These are phyloP conservation scores for Diplodia mutila DNA, from an alignment of 2,329 filamentous ascomycete genomes.

Conservation along the genomic window DNA sequence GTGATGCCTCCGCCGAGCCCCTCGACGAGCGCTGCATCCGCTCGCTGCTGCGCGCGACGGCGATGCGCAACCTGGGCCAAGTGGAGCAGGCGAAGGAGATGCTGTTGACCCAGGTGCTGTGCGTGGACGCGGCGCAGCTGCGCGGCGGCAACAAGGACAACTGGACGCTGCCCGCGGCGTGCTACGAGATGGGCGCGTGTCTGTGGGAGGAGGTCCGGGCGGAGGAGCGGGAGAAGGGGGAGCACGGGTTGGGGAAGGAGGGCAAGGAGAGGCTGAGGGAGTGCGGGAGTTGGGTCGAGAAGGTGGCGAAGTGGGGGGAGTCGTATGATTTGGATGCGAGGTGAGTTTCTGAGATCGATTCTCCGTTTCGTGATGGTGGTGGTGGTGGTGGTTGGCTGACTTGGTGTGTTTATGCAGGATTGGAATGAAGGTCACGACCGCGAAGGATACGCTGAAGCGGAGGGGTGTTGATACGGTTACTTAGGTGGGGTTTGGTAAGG, in stretches of 20 bases:
- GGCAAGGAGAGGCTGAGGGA: constrained; percentile 57
- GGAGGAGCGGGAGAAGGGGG: constrained; percentile 46
- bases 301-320: constrained; percentile 69
- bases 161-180: constrained; percentile 72
- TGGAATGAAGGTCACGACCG: constrained; percentile 73
- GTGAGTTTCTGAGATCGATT: constrained; percentile 35
- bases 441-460: constrained; percentile 63
- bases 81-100: constrained; percentile 67
- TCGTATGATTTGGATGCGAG: constrained; percentile 73
- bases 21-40: constrained; percentile 67
- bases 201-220: constrained; percentile 68
- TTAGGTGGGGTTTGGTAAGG: neutral
- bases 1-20: neutral
- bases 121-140: constrained; percentile 57
- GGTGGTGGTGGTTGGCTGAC: neutral
- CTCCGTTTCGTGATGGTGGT: constrained; percentile 21
- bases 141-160: constrained; percentile 68
- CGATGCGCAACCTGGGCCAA: constrained; percentile 66
- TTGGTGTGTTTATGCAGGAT: constrained; percentile 48
- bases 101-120: constrained; percentile 66
- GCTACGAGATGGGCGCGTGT: constrained; percentile 85
- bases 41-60: constrained; percentile 67
- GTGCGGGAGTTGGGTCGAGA: constrained; percentile 67
- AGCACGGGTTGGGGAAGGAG: constrained; percentile 22
- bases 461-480: constrained; percentile 30